A percentile compares a stretch with the other conserved stretches of the same genome.
Evolutionary conservation across 1,284 basidiomycete genomes (phyloP).

Genomic region (Hemileia vastatrix): DNA sequence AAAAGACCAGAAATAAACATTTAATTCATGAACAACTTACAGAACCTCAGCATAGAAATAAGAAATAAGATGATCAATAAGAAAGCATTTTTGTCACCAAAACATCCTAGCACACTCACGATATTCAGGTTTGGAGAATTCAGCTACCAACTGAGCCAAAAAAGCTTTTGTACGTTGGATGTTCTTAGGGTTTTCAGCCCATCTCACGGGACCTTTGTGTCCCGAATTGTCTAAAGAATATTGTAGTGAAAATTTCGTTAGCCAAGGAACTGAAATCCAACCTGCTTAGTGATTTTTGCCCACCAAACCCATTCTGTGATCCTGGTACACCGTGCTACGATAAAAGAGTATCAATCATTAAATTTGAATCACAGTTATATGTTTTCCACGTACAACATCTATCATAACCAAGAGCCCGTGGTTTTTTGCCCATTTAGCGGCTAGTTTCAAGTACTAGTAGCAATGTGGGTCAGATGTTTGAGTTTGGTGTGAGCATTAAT

Average conservation of each 20-base stretch:
- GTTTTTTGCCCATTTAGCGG: slow-evolving; percentile 65
- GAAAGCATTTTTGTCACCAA: no score
- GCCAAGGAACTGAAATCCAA: no score
- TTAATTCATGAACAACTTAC: no score
- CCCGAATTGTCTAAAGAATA: slow-evolving; percentile 56
- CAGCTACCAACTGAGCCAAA: slow-evolving; percentile 51
- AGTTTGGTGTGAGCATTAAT: no score
- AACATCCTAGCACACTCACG: neutral
- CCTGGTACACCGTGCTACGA: slow-evolving; percentile 46
- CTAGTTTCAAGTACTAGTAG: slow-evolving; percentile 51
- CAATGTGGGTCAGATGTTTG: no score
- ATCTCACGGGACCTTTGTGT: slow-evolving; percentile 56
- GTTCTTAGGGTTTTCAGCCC: slow-evolving; percentile 61
- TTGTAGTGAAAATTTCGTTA: no score
- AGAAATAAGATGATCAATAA: no score
- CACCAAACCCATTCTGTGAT: slow-evolving; percentile 57
- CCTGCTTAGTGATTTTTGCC: no score
- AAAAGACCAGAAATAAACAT: no score
- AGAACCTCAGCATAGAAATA: no score
- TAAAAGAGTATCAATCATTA: no score
- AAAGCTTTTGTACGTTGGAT: slow-evolving; percentile 61
- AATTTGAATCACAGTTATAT: neutral
- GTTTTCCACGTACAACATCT: slow-evolving; percentile 49
- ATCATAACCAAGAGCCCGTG: slow-evolving; percentile 70
- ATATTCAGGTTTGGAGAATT: slow-evolving; percentile 48